These are phyloP conservation scores for Pythium guiyangense DNA, from an alignment of 352 stramenopile genomes.

Conservation along the genomic window DNA sequence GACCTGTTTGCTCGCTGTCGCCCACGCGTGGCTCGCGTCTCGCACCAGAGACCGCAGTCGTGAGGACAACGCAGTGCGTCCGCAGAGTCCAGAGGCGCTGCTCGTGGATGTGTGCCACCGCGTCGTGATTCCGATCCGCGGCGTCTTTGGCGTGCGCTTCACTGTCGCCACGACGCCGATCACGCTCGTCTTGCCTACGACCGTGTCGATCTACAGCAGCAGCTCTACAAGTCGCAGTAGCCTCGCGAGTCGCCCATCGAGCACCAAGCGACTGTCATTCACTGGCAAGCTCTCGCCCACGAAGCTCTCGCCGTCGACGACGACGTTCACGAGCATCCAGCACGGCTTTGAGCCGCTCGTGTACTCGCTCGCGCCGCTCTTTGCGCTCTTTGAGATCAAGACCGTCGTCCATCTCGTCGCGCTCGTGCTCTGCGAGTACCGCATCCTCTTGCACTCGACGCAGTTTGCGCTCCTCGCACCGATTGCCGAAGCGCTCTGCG, in stretches of 20 bases:
- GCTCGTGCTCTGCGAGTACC: conserved; percentile 75
- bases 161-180: conserved; percentile 27
- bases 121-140: conserved; percentile 55
- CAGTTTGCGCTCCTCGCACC: conserved; percentile 73
- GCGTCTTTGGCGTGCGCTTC: conserved; percentile 63
- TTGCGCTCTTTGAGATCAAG: conserved; percentile 73
- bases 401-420: conserved; percentile 60
- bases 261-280: conserved; percentile 2
- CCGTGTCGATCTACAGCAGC: conserved; percentile 46
- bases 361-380: conserved; percentile 65
- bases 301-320: conserved; percentile 23
- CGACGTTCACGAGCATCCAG: conserved; percentile 44
- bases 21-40: conserved; percentile 39
- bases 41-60: background rate
- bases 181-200: conserved; percentile 42
- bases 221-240: no score
- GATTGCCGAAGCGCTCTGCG: conserved; percentile 66
- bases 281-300: conserved; percentile 28
- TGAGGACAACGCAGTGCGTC: no score
- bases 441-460: conserved; percentile 70
- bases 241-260: conserved; percentile 2
- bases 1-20: conserved; percentile 49
- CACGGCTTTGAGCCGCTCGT: conserved; percentile 59
- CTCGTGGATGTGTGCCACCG: conserved; percentile 50
- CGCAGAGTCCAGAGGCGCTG: conserved; percentile 20